A percentile compares a stretch with the other conserved stretches of the same genome.
These are phyloP conservation scores for Hypoxylon lienhwacheense DNA, from an alignment of 495 filamentous ascomycete species.

Conservation along the genomic window DNA sequence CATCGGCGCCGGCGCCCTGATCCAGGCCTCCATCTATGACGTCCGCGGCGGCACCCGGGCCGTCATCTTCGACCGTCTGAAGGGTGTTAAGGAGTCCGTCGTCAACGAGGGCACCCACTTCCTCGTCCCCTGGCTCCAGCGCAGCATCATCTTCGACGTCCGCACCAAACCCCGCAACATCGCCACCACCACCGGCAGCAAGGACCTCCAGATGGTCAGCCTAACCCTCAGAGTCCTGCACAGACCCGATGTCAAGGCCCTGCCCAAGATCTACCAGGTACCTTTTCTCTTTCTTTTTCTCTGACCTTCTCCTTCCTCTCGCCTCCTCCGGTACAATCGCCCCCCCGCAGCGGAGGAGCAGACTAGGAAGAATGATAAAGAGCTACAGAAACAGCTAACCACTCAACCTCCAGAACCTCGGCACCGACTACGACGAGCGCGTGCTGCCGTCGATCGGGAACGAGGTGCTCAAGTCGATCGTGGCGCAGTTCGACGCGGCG, in stretches of 20 bases:
- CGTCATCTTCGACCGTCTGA: slow-evolving; percentile 95
- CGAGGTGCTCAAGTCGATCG: slow-evolving; percentile 99
- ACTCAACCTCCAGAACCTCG: slow-evolving; percentile 61
- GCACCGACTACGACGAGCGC: slow-evolving; percentile 97
- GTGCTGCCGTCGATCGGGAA: slow-evolving; percentile 99
- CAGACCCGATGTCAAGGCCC: slow-evolving; percentile 84
- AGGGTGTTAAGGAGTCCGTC: slow-evolving; percentile 89
- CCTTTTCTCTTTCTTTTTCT: slow-evolving; percentile 24
- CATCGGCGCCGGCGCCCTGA: slow-evolving; percentile 61
- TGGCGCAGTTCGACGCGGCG: slow-evolving; percentile 98
- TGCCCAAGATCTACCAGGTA: slow-evolving; percentile 99
- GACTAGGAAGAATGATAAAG: neutral
- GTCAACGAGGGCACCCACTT: slow-evolving; percentile 98
- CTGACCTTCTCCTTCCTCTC: no score
- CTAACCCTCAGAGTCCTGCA: slow-evolving; percentile 95
- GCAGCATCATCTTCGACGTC: slow-evolving; percentile 94
- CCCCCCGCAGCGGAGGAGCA: no score
- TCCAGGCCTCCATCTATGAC: slow-evolving; percentile 87
- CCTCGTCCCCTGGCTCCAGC: slow-evolving; percentile 92
- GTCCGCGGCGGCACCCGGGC: slow-evolving; percentile 91
- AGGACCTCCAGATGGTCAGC: slow-evolving; percentile 99
- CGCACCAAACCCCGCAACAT: slow-evolving; percentile 97
- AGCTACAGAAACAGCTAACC: slow-evolving; percentile 15
- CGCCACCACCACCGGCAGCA: slow-evolving; percentile 95
- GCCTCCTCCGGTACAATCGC: no score